phyloP scores from a whole-genome alignment of 805 yeast genomes.

The Nakazawaea ernobii region DNA sequence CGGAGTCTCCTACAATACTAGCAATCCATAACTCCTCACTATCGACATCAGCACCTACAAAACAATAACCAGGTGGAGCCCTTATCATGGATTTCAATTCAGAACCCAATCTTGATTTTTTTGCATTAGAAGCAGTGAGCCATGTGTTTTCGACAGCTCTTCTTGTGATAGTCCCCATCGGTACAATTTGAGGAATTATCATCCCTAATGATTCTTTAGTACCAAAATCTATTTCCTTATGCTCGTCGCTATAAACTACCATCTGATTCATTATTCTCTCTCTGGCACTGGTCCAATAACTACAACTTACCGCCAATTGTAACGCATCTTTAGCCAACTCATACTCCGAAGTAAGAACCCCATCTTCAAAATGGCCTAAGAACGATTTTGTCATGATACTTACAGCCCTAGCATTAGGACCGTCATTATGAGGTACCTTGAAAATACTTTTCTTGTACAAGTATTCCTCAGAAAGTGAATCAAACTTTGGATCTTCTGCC shows the following conservation, averaged over 20 bases:
- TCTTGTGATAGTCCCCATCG: conserved; percentile 97
- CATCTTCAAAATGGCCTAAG: conserved; percentile 65
- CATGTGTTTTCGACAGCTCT: conserved; percentile 97
- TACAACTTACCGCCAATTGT: conserved; percentile 67
- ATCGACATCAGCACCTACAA: conserved; percentile 99
- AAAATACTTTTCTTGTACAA: conserved; percentile 30
- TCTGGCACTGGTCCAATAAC: conserved; percentile 92
- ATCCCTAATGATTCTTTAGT: conserved; percentile 42
- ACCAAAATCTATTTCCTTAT: conserved; percentile 18
- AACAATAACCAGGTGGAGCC: conserved; percentile 85
- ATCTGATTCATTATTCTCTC: conserved; percentile 81
- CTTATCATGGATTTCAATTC: conserved; percentile 81
- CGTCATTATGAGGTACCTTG: conserved; percentile 86
- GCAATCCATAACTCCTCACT: conserved; percentile 99
- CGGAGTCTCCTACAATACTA: conserved; percentile 86
- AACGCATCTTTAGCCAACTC: conserved; percentile 73
- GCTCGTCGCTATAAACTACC: conserved; percentile 54
- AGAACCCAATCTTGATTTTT: conserved; percentile 79
- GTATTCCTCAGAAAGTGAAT: conserved; percentile 8
- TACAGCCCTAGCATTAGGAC: conserved; percentile 68
- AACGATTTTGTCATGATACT: conserved; percentile 75
- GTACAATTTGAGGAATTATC: conserved; percentile 75
- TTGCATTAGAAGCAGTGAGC: conserved; percentile 96
- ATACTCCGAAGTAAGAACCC: conserved; percentile 63
- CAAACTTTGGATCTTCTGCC: conserved; percentile 11